A percentile compares a stretch with the other conserved stretches of the same genome.
phyloP scores from a whole-genome alignment of 495 filamentous ascomycete genomes.

The Amorphotheca resinae region DNA sequence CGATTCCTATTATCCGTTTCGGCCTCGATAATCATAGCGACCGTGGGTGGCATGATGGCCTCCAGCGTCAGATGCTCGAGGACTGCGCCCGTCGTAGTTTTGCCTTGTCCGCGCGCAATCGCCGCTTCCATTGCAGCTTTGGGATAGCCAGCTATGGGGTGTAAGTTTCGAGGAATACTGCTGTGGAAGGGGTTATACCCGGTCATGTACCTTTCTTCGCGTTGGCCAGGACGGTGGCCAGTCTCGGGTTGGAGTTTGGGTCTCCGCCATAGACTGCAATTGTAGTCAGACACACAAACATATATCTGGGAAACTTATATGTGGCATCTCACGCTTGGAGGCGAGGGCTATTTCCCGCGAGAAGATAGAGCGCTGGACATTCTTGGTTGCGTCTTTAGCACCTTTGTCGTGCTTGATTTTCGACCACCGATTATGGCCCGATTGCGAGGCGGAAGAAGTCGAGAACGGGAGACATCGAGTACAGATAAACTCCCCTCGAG shows the following conservation, averaged over 20 bases:
- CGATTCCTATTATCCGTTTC: conserved; percentile 71
- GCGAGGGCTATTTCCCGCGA: conserved; percentile 38
- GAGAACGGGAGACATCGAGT: conserved; percentile 39
- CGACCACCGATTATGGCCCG: conserved; percentile 86
- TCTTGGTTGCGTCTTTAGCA: conserved; percentile 54
- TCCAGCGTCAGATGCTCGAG: conserved; percentile 72
- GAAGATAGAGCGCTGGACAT: conserved; percentile 30
- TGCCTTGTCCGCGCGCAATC: conserved; percentile 77
- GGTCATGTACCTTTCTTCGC: conserved; percentile 61
- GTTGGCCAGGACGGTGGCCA: conserved; percentile 54
- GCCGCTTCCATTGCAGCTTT: conserved; percentile 74
- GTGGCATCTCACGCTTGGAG: conserved; percentile 33
- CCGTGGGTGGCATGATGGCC: conserved; percentile 62
- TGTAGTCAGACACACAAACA: neutral
- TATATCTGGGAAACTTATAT: neutral
- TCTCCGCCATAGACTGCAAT: conserved; percentile 50
- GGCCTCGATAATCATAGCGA: conserved; percentile 64
- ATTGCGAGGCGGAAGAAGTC: conserved; percentile 33
- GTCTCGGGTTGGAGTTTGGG: conserved; percentile 55
- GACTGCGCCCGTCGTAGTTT: conserved; percentile 52
- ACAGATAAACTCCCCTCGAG: conserved; percentile 23
- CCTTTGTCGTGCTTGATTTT: conserved; percentile 93
- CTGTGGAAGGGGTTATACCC: conserved; percentile 3
- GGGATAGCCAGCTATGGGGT: conserved; percentile 50
- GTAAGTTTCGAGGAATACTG: conserved; percentile 7